Base-by-base conservation (phyloP, 371 early-diverging fungal species). In the Saksenaea oblongispora region DNA sequence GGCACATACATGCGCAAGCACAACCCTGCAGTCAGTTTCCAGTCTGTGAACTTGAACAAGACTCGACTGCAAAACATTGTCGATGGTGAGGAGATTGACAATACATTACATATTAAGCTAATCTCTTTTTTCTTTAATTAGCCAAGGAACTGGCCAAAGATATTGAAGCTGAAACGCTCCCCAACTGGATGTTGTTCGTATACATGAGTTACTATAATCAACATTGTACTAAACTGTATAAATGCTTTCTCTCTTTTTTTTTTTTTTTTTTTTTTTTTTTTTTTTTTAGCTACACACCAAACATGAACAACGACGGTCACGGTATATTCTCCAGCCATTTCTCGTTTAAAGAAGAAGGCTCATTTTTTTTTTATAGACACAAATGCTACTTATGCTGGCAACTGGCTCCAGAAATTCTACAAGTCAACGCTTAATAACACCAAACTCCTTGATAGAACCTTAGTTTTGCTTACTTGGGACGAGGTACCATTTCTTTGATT, bases 21-120 rank as follows among this genome's bases (percentile, higher is more conserved):
- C 71, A 87, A 76, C 61, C 85, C 86, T 47, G 82, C 86, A 42
- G 79, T 86, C 31, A 75, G 76, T 27, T 81, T 79, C 63, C 77
- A 73, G 53, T 76, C 70, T 28, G 76, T 82, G 55, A 71, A 72
- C 31, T 65, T 54, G 53, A 74, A 76, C 59, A 31, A 62, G 2
- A 59, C 76, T 14, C 76, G 81, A 17, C 61, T 72, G 42, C 62
- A 72, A 27, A 81, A 78, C 28, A 79, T 86, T 54, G 83, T 82
- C 22, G 56, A 63, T 31, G 72, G 72, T 53, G 59, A 60, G 34
- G 34, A 65, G 44, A 44, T 60, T 22, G 18, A 7, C 53, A 4
- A 5, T 17, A 5, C 28, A 7, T 15, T 34, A 24, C 26, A 7
- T 11, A 5, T 15, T 36, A 26, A 18, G 13, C 31, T 55, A 14